Base-by-base conservation (phyloP, 1,284 basidiomycete species). In the Ustilago sp. region DNA sequence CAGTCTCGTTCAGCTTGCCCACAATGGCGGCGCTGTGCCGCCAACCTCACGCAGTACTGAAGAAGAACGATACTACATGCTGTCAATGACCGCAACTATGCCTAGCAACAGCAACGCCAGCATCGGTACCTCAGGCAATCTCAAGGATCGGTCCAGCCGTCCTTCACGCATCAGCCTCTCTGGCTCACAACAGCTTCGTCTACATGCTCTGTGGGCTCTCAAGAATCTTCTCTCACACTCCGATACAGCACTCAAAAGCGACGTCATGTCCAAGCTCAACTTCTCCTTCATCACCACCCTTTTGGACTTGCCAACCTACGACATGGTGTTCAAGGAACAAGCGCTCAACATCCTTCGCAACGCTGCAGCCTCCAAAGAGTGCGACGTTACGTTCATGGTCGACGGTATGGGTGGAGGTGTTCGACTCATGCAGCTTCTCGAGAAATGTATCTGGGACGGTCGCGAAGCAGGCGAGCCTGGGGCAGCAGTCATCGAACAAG, bases 261-360 rank as follows among this genome's bases (percentile, higher is more conserved):
- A 58, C 13, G 68, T 85, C 28, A 66, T 84, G 59, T 28, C 58
- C 12, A 60, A 63, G 52, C 64, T 83, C 13, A 63, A 47, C 11
- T 80, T 74, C 53, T 47, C 58, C 51, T 68, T 69, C 13, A 53
- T 81, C 31, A 41, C 41, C 0, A 11, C 32, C 8, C 55, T 82
- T 23, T 68, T 64, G 55, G 61, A 62, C 3, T 62, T 68, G 4
- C 35, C 38, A 1, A 58, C 36, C 0, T 39, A 41, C 28, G 80
- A 71, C 9, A 64, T 63, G 56, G 64, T 59, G 3, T 68, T 82
- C 56, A 79, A 80, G 35, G 81, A 82, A 55, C 79, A 84, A 59
- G 83, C 80, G 39, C 66, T 84, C 23, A 79, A 79, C 68, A 76
- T 85, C 28, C 34, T 85, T 34, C 79, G 83, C 50, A 85, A 85